Conservation (phyloP, 75 land plant species). For the Pinus taeda region DNA sequence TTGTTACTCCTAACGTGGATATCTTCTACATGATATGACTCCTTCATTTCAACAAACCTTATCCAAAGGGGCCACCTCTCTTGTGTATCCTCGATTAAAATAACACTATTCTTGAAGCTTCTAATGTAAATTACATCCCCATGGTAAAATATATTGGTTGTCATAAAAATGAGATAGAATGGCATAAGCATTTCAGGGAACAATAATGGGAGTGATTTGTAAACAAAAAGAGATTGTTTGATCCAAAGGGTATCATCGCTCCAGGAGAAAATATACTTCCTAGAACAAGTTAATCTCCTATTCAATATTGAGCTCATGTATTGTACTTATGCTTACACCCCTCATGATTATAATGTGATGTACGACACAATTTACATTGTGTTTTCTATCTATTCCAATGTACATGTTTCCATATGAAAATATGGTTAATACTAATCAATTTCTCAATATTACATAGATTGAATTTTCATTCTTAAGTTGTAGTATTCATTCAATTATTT, state of each 20-base stretch:
- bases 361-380: too few relatives aligned
- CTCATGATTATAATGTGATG: too few relatives aligned
- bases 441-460: too few relatives aligned
- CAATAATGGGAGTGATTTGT: conserved; percentile 4
- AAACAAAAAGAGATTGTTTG: conserved; percentile 6
- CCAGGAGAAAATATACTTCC: conserved; percentile 11
- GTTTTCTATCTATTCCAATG: too few relatives aligned
- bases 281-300: too few relatives aligned
- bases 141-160: conserved; percentile 17
- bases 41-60: conserved; percentile 7
- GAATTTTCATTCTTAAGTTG: too few relatives aligned
- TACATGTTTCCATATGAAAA: too few relatives aligned
- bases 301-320: too few relatives aligned
- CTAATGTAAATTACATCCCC: not conserved
- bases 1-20: conserved; percentile 4
- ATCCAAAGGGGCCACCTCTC: not conserved
- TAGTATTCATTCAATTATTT: too few relatives aligned
- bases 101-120: conserved; percentile 4
- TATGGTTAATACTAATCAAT: too few relatives aligned
- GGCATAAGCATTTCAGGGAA: conserved; percentile 20
- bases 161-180: conserved; percentile 4
- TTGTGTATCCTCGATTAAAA: conserved; percentile 6
- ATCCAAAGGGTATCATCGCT: conserved; percentile 15
- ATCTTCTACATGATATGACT: conserved; percentile 15
- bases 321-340: too few relatives aligned